Evolutionary conservation across 75 land plant species (phyloP), one percentile per base, ranked within the genome.

Genomic region (Isoetes taiwanensis): DNA sequence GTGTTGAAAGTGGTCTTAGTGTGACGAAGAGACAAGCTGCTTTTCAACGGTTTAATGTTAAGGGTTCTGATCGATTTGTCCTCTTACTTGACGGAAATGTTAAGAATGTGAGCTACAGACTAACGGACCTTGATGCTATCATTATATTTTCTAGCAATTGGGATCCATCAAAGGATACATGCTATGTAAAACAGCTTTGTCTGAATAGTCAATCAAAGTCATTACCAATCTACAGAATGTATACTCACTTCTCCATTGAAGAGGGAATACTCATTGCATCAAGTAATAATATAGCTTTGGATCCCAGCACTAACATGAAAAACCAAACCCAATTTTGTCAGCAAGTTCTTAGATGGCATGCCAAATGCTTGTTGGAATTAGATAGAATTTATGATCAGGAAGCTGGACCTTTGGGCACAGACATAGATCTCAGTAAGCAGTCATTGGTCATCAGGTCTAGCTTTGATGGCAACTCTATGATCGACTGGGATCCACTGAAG

Each of bases 131-230:
- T 28, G 79, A 88, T 61, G 43, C 53, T 56, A 64, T 88, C 31
- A 69, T 94, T 25, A 68, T 94, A 11, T 88, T 69, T 60, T 72
- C 73, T 38, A 84, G 95, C 68, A 90, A 88, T 31, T 84, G 81
- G 99, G 82, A 76, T 46, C 96, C 90, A 23, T 21, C 70, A 46
- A 81, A 69, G 69, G 96, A 94, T 77, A 50, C 68, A 63, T 50
- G 69, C 78, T 9, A 53, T 94, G 34, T 76, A 79, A n/a, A 81
- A 59, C 79, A 59, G 58, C 62, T 82, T 9, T 59, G 61, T n/a
- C 43, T 82, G 35, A 65, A 72, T 29, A 61, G 75, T 42, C 69
- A 70, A 27, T 50, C 33, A 73, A n/a, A 69, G 28, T 72, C 52
- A 9, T 30, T 87, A 21, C 68, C 59, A 46, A 75, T 91, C 0